These are phyloP conservation scores for Plantago ovata DNA, from an alignment of 257 asterid species.

Conservation along the genomic window DNA sequence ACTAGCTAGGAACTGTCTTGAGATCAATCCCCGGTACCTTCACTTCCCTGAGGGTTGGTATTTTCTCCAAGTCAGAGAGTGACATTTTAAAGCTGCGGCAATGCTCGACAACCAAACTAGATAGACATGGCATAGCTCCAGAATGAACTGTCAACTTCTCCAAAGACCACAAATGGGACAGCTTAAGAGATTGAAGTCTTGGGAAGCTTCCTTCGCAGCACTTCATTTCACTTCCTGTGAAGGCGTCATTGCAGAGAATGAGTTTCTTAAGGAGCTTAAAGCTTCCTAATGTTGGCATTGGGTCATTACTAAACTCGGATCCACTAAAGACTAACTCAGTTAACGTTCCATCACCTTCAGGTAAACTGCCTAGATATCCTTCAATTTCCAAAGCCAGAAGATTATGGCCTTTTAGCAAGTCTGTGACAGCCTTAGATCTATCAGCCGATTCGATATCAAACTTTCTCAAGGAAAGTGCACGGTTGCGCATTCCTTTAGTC, in stretches of 20 bases:
- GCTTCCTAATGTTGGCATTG: conserved; percentile 28
- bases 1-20: no score
- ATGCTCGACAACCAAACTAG: conserved; percentile 10
- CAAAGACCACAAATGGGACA: conserved; percentile 10
- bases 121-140: conserved; percentile 26
- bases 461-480: conserved; percentile 15
- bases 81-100: conserved; percentile 19
- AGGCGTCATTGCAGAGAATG: conserved; percentile 26
- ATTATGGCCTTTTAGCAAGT: neutral
- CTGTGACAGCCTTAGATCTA: neutral
- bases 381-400: conserved; percentile 17
- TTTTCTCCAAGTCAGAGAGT: conserved; percentile 8
- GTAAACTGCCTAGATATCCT: conserved; percentile 17
- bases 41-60: conserved; percentile 8
- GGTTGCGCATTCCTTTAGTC: neutral
- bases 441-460: conserved; percentile 16
- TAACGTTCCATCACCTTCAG: neutral
- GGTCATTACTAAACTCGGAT: conserved; percentile 24
- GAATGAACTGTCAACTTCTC: conserved; percentile 11
- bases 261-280: conserved; percentile 23
- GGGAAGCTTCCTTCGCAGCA: conserved; percentile 20
- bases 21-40: no score
- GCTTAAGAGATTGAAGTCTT: conserved; percentile 25
- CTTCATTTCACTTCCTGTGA: conserved; percentile 7
- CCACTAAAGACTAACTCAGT: conserved; percentile 21